Percentiles rank a stretch among this genome's conserved stretches.
These are phyloP conservation scores for Thymus mandschuricus DNA, from an alignment of 257 asterid species.

Conservation along the genomic window DNA sequence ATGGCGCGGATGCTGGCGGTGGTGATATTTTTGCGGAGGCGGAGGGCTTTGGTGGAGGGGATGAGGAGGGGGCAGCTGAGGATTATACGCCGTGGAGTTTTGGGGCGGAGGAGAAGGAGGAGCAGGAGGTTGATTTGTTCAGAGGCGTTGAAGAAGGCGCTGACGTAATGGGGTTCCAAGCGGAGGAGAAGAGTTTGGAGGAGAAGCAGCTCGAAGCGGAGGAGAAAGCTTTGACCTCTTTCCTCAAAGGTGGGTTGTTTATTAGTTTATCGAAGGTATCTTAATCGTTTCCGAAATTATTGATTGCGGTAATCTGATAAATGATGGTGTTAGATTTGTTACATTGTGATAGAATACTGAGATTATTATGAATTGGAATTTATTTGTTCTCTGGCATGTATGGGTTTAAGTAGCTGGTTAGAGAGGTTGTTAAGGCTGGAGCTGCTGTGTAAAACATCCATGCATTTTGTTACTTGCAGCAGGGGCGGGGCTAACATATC, in stretches of 20 bases:
- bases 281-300: slow-evolving; percentile 7
- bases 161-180: slow-evolving; percentile 32
- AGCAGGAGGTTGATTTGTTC: slow-evolving; percentile 50
- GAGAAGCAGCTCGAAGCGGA: slow-evolving; percentile 56
- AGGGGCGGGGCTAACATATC: no score
- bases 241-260: slow-evolving; percentile 59
- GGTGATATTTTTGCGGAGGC: slow-evolving; percentile 36
- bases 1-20: slow-evolving; percentile 24
- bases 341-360: neutral
- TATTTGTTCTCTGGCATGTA: neutral
- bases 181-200: slow-evolving; percentile 37
- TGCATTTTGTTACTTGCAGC: no score
- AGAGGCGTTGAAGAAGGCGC: slow-evolving; percentile 43
- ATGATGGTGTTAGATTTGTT: neutral
- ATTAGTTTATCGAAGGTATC: neutral
- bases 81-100: slow-evolving; percentile 59
- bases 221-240: slow-evolving; percentile 56
- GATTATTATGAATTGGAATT: neutral
- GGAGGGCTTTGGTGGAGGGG: slow-evolving; percentile 32
- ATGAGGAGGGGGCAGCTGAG: slow-evolving; percentile 40
- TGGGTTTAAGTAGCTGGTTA: neutral
- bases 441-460: neutral
- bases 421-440: neutral
- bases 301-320: no score
- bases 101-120: slow-evolving; percentile 47